Percentiles rank a stretch among this genome's conserved stretches.
These are phyloP conservation scores for Backusella tuberculispora DNA, from an alignment of 192 early-diverging fungal species.

Conservation along the genomic window DNA sequence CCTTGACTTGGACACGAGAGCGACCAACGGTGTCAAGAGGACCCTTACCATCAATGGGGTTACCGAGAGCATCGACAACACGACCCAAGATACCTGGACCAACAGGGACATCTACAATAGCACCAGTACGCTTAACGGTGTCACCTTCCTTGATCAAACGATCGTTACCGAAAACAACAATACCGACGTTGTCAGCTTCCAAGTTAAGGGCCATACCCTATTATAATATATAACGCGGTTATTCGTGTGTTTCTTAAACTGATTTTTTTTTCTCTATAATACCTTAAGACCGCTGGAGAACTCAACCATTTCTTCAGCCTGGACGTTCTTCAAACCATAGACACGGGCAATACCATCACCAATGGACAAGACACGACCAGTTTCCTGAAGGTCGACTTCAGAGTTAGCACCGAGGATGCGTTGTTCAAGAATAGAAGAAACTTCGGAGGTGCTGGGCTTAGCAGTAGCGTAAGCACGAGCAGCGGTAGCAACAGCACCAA, in stretches of 20 bases:
- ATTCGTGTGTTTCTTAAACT: not conserved
- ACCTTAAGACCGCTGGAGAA: conserved; percentile 99
- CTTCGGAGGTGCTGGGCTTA: conserved; percentile 86
- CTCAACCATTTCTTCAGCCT: conserved; percentile 99
- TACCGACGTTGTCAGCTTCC: conserved; percentile 99
- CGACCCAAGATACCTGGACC: conserved; percentile 92
- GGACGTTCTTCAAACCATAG: conserved; percentile 96
- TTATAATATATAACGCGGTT: not conserved
- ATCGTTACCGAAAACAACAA: conserved; percentile 99
- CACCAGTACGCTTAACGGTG: conserved; percentile 98
- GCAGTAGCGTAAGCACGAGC: conserved; percentile 58
- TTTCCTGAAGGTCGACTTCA: conserved; percentile 93
- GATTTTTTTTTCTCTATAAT: conserved; percentile 6
- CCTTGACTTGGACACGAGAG: conserved; percentile 98
- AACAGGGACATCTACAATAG: conserved; percentile 98
- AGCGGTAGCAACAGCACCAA: conserved; percentile 57
- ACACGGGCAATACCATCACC: conserved; percentile 99
- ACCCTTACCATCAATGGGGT: conserved; percentile 99
- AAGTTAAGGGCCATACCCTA: conserved; percentile 99
- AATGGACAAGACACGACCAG: conserved; percentile 98
- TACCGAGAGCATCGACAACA: conserved; percentile 98
- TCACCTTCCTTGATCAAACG: conserved; percentile 99
- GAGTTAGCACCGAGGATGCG: conserved; percentile 88
- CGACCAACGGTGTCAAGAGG: conserved; percentile 86
- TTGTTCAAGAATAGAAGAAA: conserved; percentile 97